Conservation (phyloP, 345 rosid species). For the Kernera saxatilis region DNA sequence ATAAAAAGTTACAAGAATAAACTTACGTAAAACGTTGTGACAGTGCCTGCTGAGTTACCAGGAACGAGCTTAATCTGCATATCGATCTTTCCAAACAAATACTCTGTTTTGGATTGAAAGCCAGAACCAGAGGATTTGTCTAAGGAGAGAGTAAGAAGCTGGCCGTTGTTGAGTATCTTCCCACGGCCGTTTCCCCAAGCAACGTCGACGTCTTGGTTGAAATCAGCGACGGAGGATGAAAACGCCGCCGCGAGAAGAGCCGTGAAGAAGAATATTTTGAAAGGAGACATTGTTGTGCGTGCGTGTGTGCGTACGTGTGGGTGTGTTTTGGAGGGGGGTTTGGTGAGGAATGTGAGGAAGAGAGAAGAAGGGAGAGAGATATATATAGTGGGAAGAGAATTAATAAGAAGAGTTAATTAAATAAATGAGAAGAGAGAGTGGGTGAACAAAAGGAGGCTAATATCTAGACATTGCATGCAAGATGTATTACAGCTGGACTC, state of each 20-base stretch:
- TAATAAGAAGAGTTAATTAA: neutral
- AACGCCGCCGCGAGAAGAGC: slow-evolving; percentile 18
- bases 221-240: slow-evolving; percentile 20
- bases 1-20: neutral
- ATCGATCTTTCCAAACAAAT: slow-evolving; percentile 36
- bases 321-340: slow-evolving; percentile 18
- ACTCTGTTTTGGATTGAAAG: slow-evolving; percentile 39
- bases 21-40: slow-evolving; percentile 43
- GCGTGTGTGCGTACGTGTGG: neutral
- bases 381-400: slow-evolving; percentile 12
- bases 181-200: slow-evolving; percentile 33
- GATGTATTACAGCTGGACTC: slow-evolving; percentile 32
- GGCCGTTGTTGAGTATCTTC: slow-evolving; percentile 28
- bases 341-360: slow-evolving; percentile 34
- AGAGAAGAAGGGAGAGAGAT: neutral
- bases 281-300: slow-evolving; percentile 12
- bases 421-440: slow-evolving; percentile 23
- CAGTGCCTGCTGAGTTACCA: slow-evolving; percentile 48
- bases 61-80: slow-evolving; percentile 45
- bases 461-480: slow-evolving; percentile 25
- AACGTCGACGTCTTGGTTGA: slow-evolving; percentile 15
- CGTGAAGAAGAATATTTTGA: slow-evolving; percentile 15
- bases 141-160: slow-evolving; percentile 29
- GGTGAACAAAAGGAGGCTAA: slow-evolving; percentile 29
- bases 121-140: slow-evolving; percentile 45